Percentiles rank a stretch among this genome's conserved stretches.
Conservation (phyloP, 306 rosid genomes). For the Pyrus bretschneideri region DNA sequence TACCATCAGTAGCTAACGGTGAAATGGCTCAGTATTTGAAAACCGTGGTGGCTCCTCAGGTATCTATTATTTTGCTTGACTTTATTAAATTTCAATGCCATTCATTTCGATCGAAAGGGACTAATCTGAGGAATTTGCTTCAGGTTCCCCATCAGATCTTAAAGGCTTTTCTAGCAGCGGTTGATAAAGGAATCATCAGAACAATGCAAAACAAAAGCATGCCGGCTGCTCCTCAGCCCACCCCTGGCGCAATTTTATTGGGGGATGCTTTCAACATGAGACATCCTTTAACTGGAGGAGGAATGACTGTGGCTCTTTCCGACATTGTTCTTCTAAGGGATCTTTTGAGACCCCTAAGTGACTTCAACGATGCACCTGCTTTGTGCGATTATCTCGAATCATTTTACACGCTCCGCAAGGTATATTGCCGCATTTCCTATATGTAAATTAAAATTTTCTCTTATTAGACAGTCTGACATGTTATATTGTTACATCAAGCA, state of each 20-base stretch:
- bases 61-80: constrained; percentile 6
- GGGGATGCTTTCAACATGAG: constrained; percentile 93
- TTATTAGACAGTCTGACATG: not conserved
- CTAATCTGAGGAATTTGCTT: constrained; percentile 3
- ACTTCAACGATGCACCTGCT: constrained; percentile 42
- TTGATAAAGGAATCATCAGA: constrained; percentile 59
- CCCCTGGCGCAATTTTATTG: constrained; percentile 67
- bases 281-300: constrained; percentile 89
- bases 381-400: constrained; percentile 70
- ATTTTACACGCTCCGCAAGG: constrained; percentile 77
- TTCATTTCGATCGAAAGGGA: not conserved
- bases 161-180: constrained; percentile 49
- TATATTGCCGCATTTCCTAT: not conserved
- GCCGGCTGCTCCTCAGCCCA: constrained; percentile 58
- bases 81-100: not conserved
- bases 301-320: constrained; percentile 82
- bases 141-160: constrained; percentile 58
- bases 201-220: constrained; percentile 80
- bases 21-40: constrained; percentile 69
- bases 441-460: not conserved
- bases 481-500: too few species aligned
- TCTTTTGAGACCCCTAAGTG: constrained; percentile 56
- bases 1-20: constrained; percentile 62
- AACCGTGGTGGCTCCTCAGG: constrained; percentile 73
- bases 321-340: constrained; percentile 62